Evolutionary conservation across 331 rosid genomes (phyloP).

Genomic region (Pyrus hybrid): DNA sequence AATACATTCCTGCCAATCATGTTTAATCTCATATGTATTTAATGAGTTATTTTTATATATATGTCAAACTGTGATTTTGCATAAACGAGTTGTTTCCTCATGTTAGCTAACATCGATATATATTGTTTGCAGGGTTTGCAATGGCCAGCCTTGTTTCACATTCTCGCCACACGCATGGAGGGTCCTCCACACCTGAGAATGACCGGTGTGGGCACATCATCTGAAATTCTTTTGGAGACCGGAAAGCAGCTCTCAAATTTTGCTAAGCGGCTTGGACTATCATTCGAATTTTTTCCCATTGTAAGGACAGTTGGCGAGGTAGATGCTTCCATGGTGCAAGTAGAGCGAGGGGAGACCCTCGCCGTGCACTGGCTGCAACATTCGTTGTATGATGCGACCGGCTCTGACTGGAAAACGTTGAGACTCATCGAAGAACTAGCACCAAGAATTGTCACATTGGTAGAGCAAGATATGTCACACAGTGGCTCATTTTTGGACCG

Average conservation of each 20-base stretch:
- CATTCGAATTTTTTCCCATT: slow-evolving; percentile 56
- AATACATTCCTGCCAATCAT: background rate
- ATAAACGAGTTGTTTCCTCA: background rate
- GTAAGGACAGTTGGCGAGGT: slow-evolving; percentile 40
- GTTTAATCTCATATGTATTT: too few relatives aligned
- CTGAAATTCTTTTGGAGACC: slow-evolving; percentile 54
- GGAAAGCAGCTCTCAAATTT: slow-evolving; percentile 59
- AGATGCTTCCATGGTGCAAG: slow-evolving; percentile 38
- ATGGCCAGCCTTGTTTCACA: slow-evolving; percentile 87
- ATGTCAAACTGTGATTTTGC: background rate
- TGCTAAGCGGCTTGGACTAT: slow-evolving; percentile 60
- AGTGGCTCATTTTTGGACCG: slow-evolving; percentile 80
- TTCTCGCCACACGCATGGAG: slow-evolving; percentile 57
- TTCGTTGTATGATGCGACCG: slow-evolving; percentile 62
- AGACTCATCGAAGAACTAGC: slow-evolving; percentile 38
- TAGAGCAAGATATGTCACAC: slow-evolving; percentile 62
- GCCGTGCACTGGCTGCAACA: slow-evolving; percentile 89
- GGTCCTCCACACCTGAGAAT: slow-evolving; percentile 56
- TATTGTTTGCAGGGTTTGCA: slow-evolving; percentile 48
- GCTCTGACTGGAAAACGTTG: slow-evolving; percentile 67
- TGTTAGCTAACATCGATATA: background rate
- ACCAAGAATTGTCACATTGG: slow-evolving; percentile 67
- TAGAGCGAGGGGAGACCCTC: slow-evolving; percentile 39
- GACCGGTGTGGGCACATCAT: slow-evolving; percentile 65
- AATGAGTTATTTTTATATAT: background rate